These are phyloP conservation scores for Miamiensis avidus DNA, from an alignment of 169 alveolate genomes.

Conservation along the genomic window DNA sequence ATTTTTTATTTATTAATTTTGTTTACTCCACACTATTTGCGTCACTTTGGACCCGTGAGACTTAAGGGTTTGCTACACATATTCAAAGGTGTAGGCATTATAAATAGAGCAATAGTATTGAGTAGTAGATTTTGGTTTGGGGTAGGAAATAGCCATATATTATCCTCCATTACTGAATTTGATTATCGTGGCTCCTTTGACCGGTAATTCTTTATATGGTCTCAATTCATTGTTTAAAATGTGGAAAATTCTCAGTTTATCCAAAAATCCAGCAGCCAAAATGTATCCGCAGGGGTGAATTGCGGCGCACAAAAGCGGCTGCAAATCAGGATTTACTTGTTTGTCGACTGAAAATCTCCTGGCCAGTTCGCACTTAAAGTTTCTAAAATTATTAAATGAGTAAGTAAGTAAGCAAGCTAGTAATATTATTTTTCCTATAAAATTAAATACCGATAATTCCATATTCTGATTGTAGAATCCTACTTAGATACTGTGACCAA, in stretches of 20 bases:
- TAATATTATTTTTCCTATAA: no score
- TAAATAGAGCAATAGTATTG: conserved; percentile 46
- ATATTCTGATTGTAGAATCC: conserved; percentile 61
- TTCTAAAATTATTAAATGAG: neutral
- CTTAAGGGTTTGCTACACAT: conserved; percentile 34
- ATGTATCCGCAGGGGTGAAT: conserved; percentile 88
- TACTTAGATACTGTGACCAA: conserved; percentile 57
- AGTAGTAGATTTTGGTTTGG: conserved; percentile 54
- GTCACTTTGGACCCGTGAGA: conserved; percentile 50
- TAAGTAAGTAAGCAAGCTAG: no score
- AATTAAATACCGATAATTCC: conserved; percentile 57
- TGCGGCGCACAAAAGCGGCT: conserved; percentile 70
- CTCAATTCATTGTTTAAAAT: conserved; percentile 71
- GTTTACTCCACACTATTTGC: conserved; percentile 49
- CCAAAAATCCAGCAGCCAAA: conserved; percentile 81
- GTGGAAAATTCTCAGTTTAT: conserved; percentile 79
- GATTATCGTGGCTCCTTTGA: conserved; percentile 60
- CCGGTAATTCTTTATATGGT: conserved; percentile 63
- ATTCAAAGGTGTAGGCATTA: conserved; percentile 64
- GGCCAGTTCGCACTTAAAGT: conserved; percentile 64
- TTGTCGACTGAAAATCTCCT: conserved; percentile 26
- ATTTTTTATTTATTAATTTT: no score
- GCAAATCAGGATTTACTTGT: conserved; percentile 29
- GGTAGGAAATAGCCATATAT: conserved; percentile 68
- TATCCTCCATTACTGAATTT: conserved; percentile 84